Evolutionary conservation across 306 rosid genomes (phyloP).

Genomic region (Aeschynomene evenia): DNA sequence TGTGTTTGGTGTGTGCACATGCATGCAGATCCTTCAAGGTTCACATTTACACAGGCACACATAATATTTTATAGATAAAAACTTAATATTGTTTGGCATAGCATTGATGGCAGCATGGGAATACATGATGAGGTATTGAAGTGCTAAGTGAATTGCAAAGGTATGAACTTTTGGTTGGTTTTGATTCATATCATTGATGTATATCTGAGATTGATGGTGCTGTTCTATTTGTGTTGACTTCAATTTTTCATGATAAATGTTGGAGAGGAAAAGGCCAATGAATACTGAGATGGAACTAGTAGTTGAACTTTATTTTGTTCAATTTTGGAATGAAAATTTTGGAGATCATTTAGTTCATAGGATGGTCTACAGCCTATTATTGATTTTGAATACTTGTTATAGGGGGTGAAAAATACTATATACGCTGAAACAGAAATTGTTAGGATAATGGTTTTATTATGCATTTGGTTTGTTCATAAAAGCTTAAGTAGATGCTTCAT

Average conservation of each 20-base stretch:
- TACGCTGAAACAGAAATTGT: constrained; percentile 18
- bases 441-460: neutral
- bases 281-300: neutral
- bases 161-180: constrained; percentile 38
- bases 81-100: constrained; percentile 71
- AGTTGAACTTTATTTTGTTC: neutral
- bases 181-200: constrained; percentile 1
- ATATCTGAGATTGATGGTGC: neutral
- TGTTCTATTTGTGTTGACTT: constrained; percentile 16
- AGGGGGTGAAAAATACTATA: neutral
- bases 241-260: constrained; percentile 12
- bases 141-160: constrained; percentile 76
- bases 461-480: constrained; percentile 7
- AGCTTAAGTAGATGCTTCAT: constrained; percentile 19
- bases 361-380: neutral
- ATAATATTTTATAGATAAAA: no score
- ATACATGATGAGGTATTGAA: constrained; percentile 77
- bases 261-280: neutral
- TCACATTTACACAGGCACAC: no score
- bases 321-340: constrained; percentile 26
- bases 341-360: constrained; percentile 15
- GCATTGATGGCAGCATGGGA: constrained; percentile 90
- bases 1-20: no score
- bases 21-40: no score
- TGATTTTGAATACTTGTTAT: neutral